Percentiles rank a stretch among this genome's conserved stretches.
These are phyloP conservation scores for Penicillium crystallinum DNA, from an alignment of 495 filamentous ascomycete species.

Conservation along the genomic window DNA sequence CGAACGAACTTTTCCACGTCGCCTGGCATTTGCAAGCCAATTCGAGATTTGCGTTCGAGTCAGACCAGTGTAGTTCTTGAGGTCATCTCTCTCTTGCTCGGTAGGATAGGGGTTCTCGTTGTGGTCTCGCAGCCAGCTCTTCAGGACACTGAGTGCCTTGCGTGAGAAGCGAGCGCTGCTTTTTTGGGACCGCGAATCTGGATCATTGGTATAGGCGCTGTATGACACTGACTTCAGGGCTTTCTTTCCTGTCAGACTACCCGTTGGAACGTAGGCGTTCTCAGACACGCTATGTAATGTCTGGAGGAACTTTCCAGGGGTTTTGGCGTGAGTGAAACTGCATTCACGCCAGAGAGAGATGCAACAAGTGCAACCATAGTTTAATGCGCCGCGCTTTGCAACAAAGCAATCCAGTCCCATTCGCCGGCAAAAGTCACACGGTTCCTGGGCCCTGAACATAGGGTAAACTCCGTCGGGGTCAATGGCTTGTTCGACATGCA, in stretches of 20 bases:
- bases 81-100: conserved; percentile 70
- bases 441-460: conserved; percentile 45
- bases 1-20: conserved; percentile 65
- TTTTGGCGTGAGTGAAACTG: conserved; percentile 57
- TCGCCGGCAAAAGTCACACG: conserved; percentile 67
- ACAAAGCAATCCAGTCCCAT: conserved; percentile 72
- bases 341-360: conserved; percentile 69
- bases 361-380: conserved; percentile 70
- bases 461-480: conserved; percentile 39
- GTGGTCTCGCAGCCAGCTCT: conserved; percentile 73
- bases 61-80: conserved; percentile 67
- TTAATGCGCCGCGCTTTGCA: conserved; percentile 60
- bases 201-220: conserved; percentile 30
- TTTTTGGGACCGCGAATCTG: conserved; percentile 46
- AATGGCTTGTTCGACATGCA: conserved; percentile 19
- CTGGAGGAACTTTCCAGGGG: conserved; percentile 44
- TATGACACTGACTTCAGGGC: conserved; percentile 39
- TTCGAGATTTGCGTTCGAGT: conserved; percentile 74
- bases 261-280: conserved; percentile 35
- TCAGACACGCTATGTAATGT: conserved; percentile 49
- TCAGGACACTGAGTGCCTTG: conserved; percentile 66
- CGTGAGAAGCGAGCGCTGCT: conserved; percentile 63
- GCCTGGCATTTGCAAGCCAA: conserved; percentile 82
- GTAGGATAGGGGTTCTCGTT: conserved; percentile 74
- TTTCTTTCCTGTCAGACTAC: conserved; percentile 35